Evolutionary conservation across 2,329 filamentous ascomycete species (phyloP).

Genomic region (Aspergillus phoenicis): DNA sequence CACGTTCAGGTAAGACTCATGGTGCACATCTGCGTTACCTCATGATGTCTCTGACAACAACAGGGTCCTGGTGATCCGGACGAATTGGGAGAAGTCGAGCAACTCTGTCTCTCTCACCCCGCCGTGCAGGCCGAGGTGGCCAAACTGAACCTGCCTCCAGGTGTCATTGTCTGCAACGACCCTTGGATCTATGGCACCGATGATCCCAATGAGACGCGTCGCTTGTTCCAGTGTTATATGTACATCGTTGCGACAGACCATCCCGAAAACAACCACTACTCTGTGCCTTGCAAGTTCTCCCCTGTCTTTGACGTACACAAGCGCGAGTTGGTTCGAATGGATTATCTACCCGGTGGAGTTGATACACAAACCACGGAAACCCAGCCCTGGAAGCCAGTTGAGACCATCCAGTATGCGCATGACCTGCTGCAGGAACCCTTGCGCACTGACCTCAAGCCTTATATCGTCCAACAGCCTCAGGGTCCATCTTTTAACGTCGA

Average conservation of each 20-base stretch:
- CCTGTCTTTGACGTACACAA: constrained; percentile 59
- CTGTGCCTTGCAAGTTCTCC: constrained; percentile 40
- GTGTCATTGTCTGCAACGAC: constrained; percentile 59
- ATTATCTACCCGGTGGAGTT: constrained; percentile 66
- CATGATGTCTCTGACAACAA: constrained; percentile 30
- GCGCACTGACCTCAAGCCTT: constrained; percentile 67
- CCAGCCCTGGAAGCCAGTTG: constrained; percentile 59
- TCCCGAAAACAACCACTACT: constrained; percentile 43
- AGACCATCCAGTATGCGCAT: constrained; percentile 58
- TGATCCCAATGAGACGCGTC: constrained; percentile 41
- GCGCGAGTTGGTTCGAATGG: constrained; percentile 68
- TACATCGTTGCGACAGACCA: constrained; percentile 40
- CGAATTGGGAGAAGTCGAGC: constrained; percentile 62
- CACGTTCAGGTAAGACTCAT: constrained; percentile 45
- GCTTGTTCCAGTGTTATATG: constrained; percentile 47
- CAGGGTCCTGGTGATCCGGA: constrained; percentile 62
- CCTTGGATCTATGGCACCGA: constrained; percentile 70
- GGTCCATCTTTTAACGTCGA: constrained; percentile 64
- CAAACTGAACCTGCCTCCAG: constrained; percentile 61
- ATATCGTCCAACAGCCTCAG: constrained; percentile 66
- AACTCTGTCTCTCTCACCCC: constrained; percentile 57
- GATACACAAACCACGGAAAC: constrained; percentile 62
- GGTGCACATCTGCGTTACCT: too few relatives aligned
- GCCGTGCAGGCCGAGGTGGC: constrained; percentile 61
- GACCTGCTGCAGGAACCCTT: constrained; percentile 66